Conservation (phyloP, 2,329 filamentous ascomycete genomes). For the Dendrostoma leiphaemia region DNA sequence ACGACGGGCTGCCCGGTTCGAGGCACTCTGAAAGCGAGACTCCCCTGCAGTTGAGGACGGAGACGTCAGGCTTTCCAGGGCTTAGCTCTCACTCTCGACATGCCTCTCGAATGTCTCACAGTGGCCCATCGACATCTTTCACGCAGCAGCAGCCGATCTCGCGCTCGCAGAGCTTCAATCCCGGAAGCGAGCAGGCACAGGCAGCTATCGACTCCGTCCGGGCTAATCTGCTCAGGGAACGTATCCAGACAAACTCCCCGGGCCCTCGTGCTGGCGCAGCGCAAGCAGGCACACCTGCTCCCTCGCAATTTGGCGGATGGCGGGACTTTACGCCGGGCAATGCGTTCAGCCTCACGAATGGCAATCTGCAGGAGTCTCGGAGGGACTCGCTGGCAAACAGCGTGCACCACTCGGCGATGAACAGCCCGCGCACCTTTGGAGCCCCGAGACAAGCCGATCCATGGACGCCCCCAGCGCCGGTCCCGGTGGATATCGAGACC, state of each 20-base stretch:
- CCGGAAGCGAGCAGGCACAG: conserved; percentile 5
- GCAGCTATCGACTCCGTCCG: conserved; percentile 6
- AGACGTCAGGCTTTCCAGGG: conserved; percentile 2
- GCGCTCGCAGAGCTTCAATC: conserved; percentile 15
- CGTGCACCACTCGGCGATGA: conserved; percentile 13
- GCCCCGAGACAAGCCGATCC: conserved; percentile 6
- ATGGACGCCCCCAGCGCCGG: conserved; percentile 1
- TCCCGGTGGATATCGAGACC: conserved; percentile 5
- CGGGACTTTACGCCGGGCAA: conserved; percentile 10
- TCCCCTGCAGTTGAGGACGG: neutral
- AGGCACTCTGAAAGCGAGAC: conserved; percentile 15
- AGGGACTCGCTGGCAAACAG: conserved; percentile 15
- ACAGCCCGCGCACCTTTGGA: conserved; percentile 8
- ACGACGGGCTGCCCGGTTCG: conserved; percentile 11
- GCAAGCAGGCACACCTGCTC: neutral
- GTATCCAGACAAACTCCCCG: conserved; percentile 12
- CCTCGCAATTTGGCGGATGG: conserved; percentile 1
- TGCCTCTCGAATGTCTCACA: conserved; percentile 14
- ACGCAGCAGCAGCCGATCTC: conserved; percentile 6
- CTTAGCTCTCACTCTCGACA: conserved; percentile 12
- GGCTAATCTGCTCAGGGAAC: neutral
- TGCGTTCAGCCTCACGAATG: neutral
- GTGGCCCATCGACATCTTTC: conserved; percentile 4
- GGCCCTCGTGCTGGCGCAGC: conserved; percentile 5
- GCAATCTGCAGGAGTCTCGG: conserved; percentile 7